Base-by-base conservation (phyloP, 352 stramenopile genomes). In the Phytophthora crassamura region DNA sequence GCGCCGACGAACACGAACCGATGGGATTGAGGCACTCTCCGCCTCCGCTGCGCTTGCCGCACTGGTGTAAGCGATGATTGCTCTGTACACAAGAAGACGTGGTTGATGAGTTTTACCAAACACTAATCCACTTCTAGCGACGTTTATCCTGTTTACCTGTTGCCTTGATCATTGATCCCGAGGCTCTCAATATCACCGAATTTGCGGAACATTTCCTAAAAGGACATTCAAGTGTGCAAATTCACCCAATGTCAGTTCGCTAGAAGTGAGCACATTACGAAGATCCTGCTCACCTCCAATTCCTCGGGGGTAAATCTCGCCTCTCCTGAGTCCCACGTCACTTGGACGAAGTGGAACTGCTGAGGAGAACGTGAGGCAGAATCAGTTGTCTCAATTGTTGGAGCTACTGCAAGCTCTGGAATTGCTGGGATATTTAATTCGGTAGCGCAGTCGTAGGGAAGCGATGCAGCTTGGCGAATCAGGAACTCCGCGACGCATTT, bases 401-500 rank as follows among this genome's bases (percentile, higher is more conserved):
- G 15, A 7, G 43, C 16, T 7, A 47, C 25, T 46, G 54, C 7
- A 20, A 56, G 16, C 16, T 77, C 71, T 12, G 67, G 74, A 32
- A 80, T 74, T 15, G 66, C 51, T 41, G 72, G 61, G 7, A 77
- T 47, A 18, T 68, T 59, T 39, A 84, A 61, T 43, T 83, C 74
- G 6, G 72, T 78, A 32, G 64, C 36, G 42, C 60, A 78, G 36
- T 86, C 75, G 48, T 86, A 84, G 5, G 79, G 73, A 0, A 88
- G 54, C 11, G 64, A 52, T 2, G 65, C 42, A 15, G 77, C 79
- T 38, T 89, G 63, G 45, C 78, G 74, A 39, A 90, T 89, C 15
- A 90, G 35, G 6, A 86, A 71, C 22, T 76, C 67, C 15, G 78
- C 76, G 30, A 90, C 46, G 15, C 58, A 66, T 42, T 80, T 72